Conservation (phyloP, 2,329 filamentous ascomycete species). For the Escovopsis weberi region DNA sequence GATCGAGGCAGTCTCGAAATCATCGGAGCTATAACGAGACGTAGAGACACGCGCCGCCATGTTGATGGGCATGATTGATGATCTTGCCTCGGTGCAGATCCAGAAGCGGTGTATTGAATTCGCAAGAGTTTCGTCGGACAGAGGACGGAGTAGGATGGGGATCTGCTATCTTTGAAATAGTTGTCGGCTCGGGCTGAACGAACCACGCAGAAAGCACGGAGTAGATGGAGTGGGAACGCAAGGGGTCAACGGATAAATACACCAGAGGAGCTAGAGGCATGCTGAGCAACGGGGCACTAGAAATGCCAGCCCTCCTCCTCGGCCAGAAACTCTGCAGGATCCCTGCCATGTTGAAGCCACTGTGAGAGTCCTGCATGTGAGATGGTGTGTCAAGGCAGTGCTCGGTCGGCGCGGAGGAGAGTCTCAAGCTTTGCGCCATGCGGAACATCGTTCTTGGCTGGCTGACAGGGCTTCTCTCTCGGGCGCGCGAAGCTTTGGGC, state of each 20-base stretch:
- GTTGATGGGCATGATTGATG: slow-evolving; percentile 5
- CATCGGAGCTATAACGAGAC: slow-evolving; percentile 29
- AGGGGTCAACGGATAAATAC: neutral
- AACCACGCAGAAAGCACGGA: neutral
- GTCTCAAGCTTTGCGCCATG: too few relatives aligned
- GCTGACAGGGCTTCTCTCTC: too few relatives aligned
- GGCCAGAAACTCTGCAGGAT: neutral
- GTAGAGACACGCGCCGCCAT: slow-evolving; percentile 18
- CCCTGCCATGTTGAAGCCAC: neutral
- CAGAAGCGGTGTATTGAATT: too few relatives aligned
- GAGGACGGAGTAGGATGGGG: too few relatives aligned
- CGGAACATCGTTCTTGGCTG: too few relatives aligned
- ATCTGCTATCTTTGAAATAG: too few relatives aligned
- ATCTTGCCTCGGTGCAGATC: neutral
- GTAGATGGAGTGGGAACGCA: neutral
- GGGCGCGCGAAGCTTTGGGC: too few relatives aligned
- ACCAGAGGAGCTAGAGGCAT: neutral
- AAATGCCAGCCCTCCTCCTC: neutral
- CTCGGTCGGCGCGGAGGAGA: too few relatives aligned
- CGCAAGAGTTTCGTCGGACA: too few relatives aligned
- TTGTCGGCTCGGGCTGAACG: neutral
- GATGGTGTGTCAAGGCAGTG: too few relatives aligned
- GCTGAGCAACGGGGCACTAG: neutral
- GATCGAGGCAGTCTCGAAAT: slow-evolving; percentile 54
- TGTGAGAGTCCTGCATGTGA: too few relatives aligned